Evolutionary conservation across 352 stramenopile species (phyloP).

Genomic region (Phytophthora foliorum): DNA sequence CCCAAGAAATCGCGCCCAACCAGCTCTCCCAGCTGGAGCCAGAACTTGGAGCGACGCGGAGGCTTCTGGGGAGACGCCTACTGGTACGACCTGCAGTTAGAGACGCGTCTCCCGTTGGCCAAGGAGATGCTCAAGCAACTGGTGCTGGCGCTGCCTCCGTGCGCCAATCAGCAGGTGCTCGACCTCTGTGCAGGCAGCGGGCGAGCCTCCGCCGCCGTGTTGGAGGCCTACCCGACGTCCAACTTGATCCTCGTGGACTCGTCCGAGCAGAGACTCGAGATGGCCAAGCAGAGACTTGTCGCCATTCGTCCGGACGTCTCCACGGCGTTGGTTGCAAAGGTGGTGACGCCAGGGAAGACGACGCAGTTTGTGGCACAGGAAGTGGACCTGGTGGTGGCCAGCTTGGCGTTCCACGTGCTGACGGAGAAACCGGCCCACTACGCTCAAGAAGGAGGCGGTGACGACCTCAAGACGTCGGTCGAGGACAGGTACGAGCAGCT

Average conservation of each 20-base stretch:
- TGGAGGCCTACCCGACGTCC: slow-evolving; percentile 70
- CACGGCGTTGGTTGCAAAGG: slow-evolving; percentile 33
- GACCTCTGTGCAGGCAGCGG: slow-evolving; percentile 81
- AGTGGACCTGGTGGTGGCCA: slow-evolving; percentile 70
- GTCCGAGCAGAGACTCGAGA: slow-evolving; percentile 58
- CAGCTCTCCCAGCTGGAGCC: slow-evolving; percentile 56
- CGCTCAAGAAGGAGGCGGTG: background rate
- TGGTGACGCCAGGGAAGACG: slow-evolving; percentile 27
- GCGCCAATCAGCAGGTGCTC: slow-evolving; percentile 60
- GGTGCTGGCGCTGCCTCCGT: slow-evolving; percentile 68
- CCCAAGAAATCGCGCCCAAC: no score
- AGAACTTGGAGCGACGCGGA: slow-evolving; percentile 67
- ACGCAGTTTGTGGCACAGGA: slow-evolving; percentile 33
- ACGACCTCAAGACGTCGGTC: slow-evolving; percentile 6
- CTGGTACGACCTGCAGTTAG: slow-evolving; percentile 84
- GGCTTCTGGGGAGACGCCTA: slow-evolving; percentile 82
- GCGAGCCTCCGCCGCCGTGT: slow-evolving; percentile 54
- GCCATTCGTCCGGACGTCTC: slow-evolving; percentile 1
- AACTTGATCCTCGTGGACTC: slow-evolving; percentile 67
- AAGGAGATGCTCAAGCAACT: slow-evolving; percentile 73
- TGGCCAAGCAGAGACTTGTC: slow-evolving; percentile 60
- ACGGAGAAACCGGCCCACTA: slow-evolving; percentile 68
- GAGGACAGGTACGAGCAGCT: slow-evolving; percentile 59
- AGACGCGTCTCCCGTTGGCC: slow-evolving; percentile 66
- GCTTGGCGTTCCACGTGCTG: slow-evolving; percentile 78